phyloP scores from a whole-genome alignment of 306 rosid species.

The Betula pendula region DNA sequence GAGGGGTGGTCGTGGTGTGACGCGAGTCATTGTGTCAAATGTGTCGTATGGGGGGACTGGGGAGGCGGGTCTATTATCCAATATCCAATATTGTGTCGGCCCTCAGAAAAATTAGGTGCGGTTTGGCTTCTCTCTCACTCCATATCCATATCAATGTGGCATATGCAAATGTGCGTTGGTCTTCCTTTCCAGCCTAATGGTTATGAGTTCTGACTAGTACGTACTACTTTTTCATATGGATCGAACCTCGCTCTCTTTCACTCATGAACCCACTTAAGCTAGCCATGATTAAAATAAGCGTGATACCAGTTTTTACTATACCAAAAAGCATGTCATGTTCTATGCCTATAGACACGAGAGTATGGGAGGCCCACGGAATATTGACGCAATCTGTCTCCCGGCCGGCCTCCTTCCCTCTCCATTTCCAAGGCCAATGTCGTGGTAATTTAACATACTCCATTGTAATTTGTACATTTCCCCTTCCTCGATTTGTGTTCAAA shows the following conservation, averaged over 20 bases:
- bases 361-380: slow-evolving; percentile 27
- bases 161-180: slow-evolving; percentile 4
- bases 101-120: neutral
- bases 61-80: neutral
- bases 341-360: neutral
- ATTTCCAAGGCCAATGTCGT: slow-evolving; percentile 19
- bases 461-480: neutral
- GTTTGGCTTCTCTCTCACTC: neutral
- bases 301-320: too few species aligned
- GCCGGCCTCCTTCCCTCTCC: neutral
- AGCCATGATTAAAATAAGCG: too few species aligned
- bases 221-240: slow-evolving; percentile 7
- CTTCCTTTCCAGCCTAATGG: neutral
- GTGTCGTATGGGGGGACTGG: neutral
- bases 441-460: neutral
- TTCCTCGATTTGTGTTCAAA: neutral
- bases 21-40: neutral
- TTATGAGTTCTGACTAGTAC: neutral
- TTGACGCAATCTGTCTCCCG: slow-evolving; percentile 3
- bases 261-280: too few species aligned
- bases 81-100: slow-evolving; percentile 35
- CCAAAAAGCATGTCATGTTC: slow-evolving; percentile 1
- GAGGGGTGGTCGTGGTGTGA: slow-evolving; percentile 15
- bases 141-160: too few species aligned
- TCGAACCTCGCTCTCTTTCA: neutral